Evolutionary conservation across 257 asterid species (phyloP), one percentile per base, ranked within the genome.

Genomic region (Mitragyna speciosa): DNA sequence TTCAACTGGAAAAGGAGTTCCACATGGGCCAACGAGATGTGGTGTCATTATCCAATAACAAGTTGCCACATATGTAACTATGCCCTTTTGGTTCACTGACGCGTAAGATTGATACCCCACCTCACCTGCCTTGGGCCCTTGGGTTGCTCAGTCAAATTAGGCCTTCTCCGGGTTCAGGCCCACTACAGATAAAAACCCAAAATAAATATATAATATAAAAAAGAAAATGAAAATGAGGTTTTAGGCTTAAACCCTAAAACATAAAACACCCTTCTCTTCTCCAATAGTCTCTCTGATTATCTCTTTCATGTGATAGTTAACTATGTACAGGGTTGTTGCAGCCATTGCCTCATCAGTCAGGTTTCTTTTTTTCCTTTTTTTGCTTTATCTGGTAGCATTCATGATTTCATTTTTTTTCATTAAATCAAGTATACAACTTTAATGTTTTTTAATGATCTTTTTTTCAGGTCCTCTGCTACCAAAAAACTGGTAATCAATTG

Each of bases 301-400:
- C 39, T 36, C 39, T 36, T 36, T 36, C 41, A 43, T 7, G 16
- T 69, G 47, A 52, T 24, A 17, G 56, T 20, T 31, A 75, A 64
- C 78, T 78, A 94, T 94, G 98, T 84, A 90, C 84, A 89, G 97
- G 69, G 76, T 84, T 52, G 93, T 90, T 49, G 88, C 88, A 26
- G 90, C 92, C 63, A 78, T 87, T 79, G 91, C 91, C 80, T 92
- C 96, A 76, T 86, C 97, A 20, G 39, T 79, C 82, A 90, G 97
- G 98, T 92, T n/a, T 65, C n/a, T 16, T 45, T 39, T 56, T 51
- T 36, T n/a, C n/a, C n/a, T 36, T 36, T 36, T 36, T 36, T 36
- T 36, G 2, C 39, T 36, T 36, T 36, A 36, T 36, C 4, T 36
- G 39, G 58, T 51, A 14, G 58, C 58, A 51, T 51, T 51, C 58